Conservation (phyloP, 305 asterid species). For the Plantago coronopus region DNA sequence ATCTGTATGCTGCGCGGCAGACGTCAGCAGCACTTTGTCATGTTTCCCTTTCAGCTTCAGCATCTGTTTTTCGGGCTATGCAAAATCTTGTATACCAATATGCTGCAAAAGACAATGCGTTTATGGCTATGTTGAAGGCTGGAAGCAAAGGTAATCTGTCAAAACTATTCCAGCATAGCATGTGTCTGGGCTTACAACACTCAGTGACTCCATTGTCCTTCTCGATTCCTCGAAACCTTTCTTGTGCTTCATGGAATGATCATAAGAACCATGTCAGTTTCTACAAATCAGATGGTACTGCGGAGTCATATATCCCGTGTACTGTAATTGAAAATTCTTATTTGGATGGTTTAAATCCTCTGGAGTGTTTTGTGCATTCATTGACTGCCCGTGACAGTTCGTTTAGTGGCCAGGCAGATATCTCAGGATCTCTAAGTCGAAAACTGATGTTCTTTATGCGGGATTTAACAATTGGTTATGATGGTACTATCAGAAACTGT, state of each 20-base stretch:
- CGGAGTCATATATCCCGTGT: slow-evolving; percentile 47
- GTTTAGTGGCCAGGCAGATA: slow-evolving; percentile 91
- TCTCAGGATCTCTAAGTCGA: slow-evolving; percentile 72
- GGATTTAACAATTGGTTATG: slow-evolving; percentile 66
- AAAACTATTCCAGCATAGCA: slow-evolving; percentile 83
- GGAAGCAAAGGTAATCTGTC: slow-evolving; percentile 94
- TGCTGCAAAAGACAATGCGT: slow-evolving; percentile 50
- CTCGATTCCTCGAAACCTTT: slow-evolving; percentile 55
- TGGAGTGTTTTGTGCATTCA: slow-evolving; percentile 74
- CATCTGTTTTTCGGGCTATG: slow-evolving; percentile 58
- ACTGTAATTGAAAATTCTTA: slow-evolving; percentile 61
- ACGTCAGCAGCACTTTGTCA: slow-evolving; percentile 57
- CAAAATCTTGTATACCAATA: slow-evolving; percentile 67
- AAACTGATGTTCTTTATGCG: slow-evolving; percentile 86
- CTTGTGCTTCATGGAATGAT: slow-evolving; percentile 78
- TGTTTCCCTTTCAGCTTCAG: slow-evolving; percentile 68
- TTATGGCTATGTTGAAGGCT: slow-evolving; percentile 79
- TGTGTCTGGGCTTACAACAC: slow-evolving; percentile 93
- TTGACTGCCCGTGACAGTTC: slow-evolving; percentile 80
- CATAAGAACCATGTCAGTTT: slow-evolving; percentile 36
- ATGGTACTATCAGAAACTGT: slow-evolving; percentile 81
- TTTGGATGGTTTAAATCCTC: slow-evolving; percentile 75
- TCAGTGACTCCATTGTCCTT: slow-evolving; percentile 67
- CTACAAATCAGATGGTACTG: slow-evolving; percentile 24
- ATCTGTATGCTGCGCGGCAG: slow-evolving; percentile 43